phyloP scores from a whole-genome alignment of 495 filamentous ascomycete genomes.

The Penicillium pulvis region DNA sequence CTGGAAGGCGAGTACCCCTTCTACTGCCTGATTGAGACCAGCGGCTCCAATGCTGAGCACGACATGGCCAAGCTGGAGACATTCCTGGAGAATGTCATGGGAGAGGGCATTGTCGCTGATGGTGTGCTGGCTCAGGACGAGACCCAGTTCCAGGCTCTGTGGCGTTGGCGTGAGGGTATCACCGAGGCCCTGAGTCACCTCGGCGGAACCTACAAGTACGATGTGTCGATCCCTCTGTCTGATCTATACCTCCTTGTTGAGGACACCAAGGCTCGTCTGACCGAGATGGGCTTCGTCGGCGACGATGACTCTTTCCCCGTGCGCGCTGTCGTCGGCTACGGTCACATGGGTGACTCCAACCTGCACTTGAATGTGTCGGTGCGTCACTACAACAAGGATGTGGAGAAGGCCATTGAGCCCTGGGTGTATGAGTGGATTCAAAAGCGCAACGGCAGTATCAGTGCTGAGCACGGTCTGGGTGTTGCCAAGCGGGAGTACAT shows the following conservation, averaged over 20 bases:
- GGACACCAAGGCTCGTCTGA: conserved; percentile 71
- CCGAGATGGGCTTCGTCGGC: conserved; percentile 72
- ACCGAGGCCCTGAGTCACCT: conserved; percentile 85
- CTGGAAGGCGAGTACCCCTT: conserved; percentile 84
- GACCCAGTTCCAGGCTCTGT: conserved; percentile 82
- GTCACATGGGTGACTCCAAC: conserved; percentile 97
- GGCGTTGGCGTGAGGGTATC: conserved; percentile 93
- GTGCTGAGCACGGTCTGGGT: conserved; percentile 92
- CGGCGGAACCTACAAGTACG: conserved; percentile 97
- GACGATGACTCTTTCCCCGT: conserved; percentile 78
- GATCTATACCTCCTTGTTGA: conserved; percentile 88
- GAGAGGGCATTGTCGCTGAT: conserved; percentile 78
- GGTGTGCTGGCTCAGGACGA: conserved; percentile 90
- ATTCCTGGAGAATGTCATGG: conserved; percentile 91
- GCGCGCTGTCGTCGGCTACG: conserved; percentile 89
- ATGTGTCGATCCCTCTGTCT: conserved; percentile 88
- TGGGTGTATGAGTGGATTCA: conserved; percentile 97
- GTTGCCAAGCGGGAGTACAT: conserved; percentile 94
- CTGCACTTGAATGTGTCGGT: conserved; percentile 88
- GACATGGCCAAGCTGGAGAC: conserved; percentile 81
- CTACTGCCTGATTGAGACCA: conserved; percentile 96
- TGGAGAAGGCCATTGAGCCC: conserved; percentile 88
- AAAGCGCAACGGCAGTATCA: conserved; percentile 84
- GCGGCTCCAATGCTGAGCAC: conserved; percentile 90
- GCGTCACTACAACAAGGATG: conserved; percentile 78